Percentiles rank a stretch among this genome's conserved stretches.
Evolutionary conservation across 2,329 filamentous ascomycete genomes (phyloP).

Genomic region (Didymella segeticola): DNA sequence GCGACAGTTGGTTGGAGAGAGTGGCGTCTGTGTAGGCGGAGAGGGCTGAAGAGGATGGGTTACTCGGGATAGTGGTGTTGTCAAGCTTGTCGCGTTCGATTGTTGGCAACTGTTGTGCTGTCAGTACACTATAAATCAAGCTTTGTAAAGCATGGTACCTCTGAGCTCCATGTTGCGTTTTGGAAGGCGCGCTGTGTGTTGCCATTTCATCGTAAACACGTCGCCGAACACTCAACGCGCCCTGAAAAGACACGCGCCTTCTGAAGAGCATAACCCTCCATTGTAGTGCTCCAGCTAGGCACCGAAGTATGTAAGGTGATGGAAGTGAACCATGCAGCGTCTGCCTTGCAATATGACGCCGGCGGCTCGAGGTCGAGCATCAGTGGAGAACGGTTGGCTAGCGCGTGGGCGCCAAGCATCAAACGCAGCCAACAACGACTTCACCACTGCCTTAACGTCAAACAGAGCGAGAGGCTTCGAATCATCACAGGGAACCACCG

Average conservation of each 20-base stretch:
- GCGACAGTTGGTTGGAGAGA: constrained; percentile 15
- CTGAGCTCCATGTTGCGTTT: not conserved
- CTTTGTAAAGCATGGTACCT: not conserved
- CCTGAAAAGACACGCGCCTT: constrained; percentile 36
- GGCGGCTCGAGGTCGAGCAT: constrained; percentile 2
- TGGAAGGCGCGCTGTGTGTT: constrained; percentile 5
- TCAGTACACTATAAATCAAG: not conserved
- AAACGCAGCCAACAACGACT: constrained; percentile 25
- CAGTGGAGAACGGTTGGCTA: constrained; percentile 21
- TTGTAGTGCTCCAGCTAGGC: constrained; percentile 43
- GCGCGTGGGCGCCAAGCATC: constrained; percentile 31
- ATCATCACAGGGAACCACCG: not conserved
- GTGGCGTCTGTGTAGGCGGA: constrained; percentile 2
- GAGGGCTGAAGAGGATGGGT: constrained; percentile 14
- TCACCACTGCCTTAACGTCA: constrained; percentile 11
- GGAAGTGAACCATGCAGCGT: constrained; percentile 14
- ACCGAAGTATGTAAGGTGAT: constrained; percentile 25
- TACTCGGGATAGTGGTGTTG: not conserved
- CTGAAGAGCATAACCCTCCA: constrained; percentile 46
- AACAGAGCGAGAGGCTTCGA: not conserved
- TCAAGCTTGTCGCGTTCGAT: not conserved
- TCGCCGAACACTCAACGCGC: constrained; percentile 29
- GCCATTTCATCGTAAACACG: constrained; percentile 25
- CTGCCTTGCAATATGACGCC: constrained; percentile 29
- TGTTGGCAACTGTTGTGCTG: not conserved